Evolutionary conservation across 2,329 filamentous ascomycete species (phyloP).

Genomic region (Pseudogymnoascus destructans): DNA sequence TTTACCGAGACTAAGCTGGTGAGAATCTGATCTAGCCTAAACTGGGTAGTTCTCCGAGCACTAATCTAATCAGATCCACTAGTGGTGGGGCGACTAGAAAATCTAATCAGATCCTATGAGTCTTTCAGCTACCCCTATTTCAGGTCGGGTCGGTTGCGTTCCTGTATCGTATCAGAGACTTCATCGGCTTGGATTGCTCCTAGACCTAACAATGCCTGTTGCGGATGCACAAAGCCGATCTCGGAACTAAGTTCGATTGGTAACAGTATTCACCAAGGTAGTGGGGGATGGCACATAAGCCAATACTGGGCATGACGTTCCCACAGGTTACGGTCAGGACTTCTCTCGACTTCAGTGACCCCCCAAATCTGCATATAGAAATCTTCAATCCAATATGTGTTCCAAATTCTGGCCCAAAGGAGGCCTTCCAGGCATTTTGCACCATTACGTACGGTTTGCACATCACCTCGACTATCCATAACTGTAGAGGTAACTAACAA

Average conservation of each 20-base stretch:
- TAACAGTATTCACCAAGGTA: not conserved
- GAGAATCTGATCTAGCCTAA: not conserved
- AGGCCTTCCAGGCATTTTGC: slow-evolving; percentile 25
- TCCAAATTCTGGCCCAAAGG: slow-evolving; percentile 27
- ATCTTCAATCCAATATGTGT: slow-evolving; percentile 15
- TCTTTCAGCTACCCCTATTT: not conserved
- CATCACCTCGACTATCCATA: not conserved
- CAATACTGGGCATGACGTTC: not conserved
- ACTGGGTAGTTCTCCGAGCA: not conserved
- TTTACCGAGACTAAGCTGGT: not conserved
- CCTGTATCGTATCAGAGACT: not conserved
- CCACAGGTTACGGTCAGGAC: not conserved
- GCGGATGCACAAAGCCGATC: not conserved
- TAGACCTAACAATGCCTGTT: not conserved
- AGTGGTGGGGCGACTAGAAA: not conserved
- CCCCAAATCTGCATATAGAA: not conserved
- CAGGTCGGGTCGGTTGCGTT: not conserved
- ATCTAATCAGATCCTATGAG: slow-evolving; percentile 3
- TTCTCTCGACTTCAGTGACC: not conserved
- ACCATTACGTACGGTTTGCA: slow-evolving; percentile 24
- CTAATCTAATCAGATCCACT: slow-evolving; percentile 5
- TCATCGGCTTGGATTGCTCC: not conserved
- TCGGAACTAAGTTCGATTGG: not conserved
- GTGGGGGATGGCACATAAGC: not conserved
- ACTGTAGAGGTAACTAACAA: slow-evolving; percentile 6